Evolutionary conservation across 345 rosid species (phyloP).

Genomic region (Excoecaria cochinchinensis): DNA sequence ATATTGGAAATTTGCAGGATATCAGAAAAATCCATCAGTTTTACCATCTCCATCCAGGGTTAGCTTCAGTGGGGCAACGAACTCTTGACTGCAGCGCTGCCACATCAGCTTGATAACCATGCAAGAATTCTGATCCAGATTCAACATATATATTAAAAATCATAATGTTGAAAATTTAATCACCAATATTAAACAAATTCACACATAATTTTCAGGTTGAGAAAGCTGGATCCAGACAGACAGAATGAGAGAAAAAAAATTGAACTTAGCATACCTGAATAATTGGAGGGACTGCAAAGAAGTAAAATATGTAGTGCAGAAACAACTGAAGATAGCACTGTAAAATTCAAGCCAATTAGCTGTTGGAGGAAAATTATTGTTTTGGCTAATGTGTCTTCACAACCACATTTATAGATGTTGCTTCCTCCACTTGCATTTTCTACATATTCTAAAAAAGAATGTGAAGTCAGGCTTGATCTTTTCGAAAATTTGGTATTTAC

Average conservation of each 20-base stretch:
- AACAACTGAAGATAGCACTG: conserved; percentile 57
- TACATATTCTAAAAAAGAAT: conserved; percentile 41
- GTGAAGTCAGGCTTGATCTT: conserved; percentile 37
- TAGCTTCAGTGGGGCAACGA: conserved; percentile 61
- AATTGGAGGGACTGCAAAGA: conserved; percentile 32
- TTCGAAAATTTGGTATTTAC: conserved; percentile 25
- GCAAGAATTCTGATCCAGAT: conserved; percentile 29
- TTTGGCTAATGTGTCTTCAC: conserved; percentile 46
- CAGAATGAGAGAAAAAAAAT: background rate
- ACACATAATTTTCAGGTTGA: background rate
- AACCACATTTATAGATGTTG: conserved; percentile 20
- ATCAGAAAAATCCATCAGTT: background rate
- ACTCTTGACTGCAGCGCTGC: conserved; percentile 46
- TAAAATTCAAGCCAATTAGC: conserved; percentile 43
- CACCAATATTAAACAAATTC: background rate
- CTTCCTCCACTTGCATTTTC: conserved; percentile 32
- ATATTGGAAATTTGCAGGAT: background rate
- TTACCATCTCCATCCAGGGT: conserved; percentile 90
- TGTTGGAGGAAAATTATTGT: conserved; percentile 62
- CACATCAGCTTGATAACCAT: conserved; percentile 15
- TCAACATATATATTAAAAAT: conserved; percentile 9
- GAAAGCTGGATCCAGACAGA: background rate
- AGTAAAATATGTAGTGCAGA: conserved; percentile 64
- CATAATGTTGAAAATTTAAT: background rate
- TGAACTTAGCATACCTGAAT: conserved; percentile 41